Base-by-base conservation (phyloP, 2,329 filamentous ascomycete species). In the Xylariaceae sp. region DNA sequence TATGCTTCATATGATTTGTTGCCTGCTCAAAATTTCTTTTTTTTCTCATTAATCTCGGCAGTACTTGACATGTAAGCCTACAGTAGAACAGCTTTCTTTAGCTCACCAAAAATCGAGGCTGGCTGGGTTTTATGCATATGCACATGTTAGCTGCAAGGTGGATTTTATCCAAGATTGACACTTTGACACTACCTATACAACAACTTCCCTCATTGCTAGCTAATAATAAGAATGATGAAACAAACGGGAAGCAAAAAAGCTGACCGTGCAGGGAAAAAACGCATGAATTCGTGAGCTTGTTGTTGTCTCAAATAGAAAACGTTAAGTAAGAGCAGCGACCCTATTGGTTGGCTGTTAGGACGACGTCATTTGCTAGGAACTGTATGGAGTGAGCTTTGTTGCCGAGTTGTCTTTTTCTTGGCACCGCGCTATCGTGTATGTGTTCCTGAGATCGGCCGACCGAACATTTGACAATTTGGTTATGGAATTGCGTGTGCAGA, bases 201-300 rank as follows among this genome's bases (percentile, higher is more conserved):
- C 26, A 26, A 26, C 41, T 41, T 52, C 47, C 55, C 45, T 59
- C 54, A 44, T 53, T 43, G 51, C 62, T 57, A 64, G 57, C 65
- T 61, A 56, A 66, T 51, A 16, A 46, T n/a, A n/a, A 41, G 24
- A 49, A 63, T 64, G 33, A 41, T 56, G 59, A 61, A 59, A 59
- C 59, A 45, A 46, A 43, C 37, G 43, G 66, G 62, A 61, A 63
- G 58, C 65, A 53, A 57, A 36, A 53, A 58, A 45, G 55, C 51
- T 56, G 50, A 58, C 52, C 55, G 58, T 65, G 63, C 63, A 61
- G 60, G 21, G 46, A 57, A 58, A 53, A 57, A 61, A 54, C 44
- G 53, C 47, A 58, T 61, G 53, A 63, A 63, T 50, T 49, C n/a
- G 57, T 33, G 41, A 65, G 40, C 46, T 45, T 56, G 46, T 40